Evolutionary conservation across 2,329 filamentous ascomycete species (phyloP).

Genomic region (Neurospora sp.): DNA sequence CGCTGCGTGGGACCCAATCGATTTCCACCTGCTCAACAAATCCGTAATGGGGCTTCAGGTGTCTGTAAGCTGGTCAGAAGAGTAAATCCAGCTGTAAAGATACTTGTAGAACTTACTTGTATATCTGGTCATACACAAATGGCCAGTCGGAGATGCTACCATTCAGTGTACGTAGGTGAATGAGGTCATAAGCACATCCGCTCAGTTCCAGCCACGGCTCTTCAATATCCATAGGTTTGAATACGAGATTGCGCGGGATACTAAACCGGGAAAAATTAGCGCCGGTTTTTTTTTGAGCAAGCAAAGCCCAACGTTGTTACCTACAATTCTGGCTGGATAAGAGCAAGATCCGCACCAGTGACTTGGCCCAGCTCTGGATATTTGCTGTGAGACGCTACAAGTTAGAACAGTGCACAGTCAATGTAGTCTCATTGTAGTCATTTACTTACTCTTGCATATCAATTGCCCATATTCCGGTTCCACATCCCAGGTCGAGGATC

Average conservation of each 20-base stretch:
- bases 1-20: slow-evolving; percentile 66
- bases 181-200: slow-evolving; percentile 62
- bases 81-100: background rate
- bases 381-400: slow-evolving; percentile 4
- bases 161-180: slow-evolving; percentile 70
- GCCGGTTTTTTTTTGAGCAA: background rate
- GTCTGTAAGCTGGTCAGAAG: slow-evolving; percentile 36
- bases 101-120: slow-evolving; percentile 37
- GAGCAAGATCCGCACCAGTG: slow-evolving; percentile 49
- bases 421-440: background rate
- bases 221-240: slow-evolving; percentile 68
- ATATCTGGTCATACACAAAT: slow-evolving; percentile 60
- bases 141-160: slow-evolving; percentile 73
- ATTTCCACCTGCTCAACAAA: slow-evolving; percentile 84
- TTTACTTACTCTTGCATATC: slow-evolving; percentile 64
- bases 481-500: slow-evolving; percentile 65
- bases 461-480: slow-evolving; percentile 86
- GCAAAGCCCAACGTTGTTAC: slow-evolving; percentile 14
- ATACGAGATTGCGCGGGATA: slow-evolving; percentile 59
- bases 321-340: slow-evolving; percentile 48
- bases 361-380: slow-evolving; percentile 43
- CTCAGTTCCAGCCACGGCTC: slow-evolving; percentile 49
- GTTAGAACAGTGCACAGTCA: background rate
- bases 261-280: slow-evolving; percentile 30
- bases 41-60: slow-evolving; percentile 66